Conservation (phyloP, 495 filamentous ascomycete genomes). For the Penicillium paradoxum region DNA sequence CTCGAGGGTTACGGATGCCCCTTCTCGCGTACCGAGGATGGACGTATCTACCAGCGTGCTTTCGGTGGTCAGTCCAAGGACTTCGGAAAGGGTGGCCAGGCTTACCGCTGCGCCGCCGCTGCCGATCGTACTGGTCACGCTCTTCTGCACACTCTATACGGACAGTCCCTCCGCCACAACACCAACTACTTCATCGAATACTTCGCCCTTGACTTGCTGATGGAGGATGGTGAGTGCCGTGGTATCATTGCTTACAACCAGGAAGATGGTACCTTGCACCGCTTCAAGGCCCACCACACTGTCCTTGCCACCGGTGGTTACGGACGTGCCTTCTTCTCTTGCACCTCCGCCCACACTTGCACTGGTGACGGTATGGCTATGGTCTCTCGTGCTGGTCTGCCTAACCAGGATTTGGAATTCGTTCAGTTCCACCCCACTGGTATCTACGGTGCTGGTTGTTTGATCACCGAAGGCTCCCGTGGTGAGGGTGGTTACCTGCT, state of each 20-base stretch:
- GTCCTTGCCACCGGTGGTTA: slow-evolving; percentile 95
- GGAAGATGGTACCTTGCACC: slow-evolving; percentile 94
- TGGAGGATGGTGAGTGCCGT: slow-evolving; percentile 93
- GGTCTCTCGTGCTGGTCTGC: slow-evolving; percentile 95
- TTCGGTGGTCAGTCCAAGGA: slow-evolving; percentile 96
- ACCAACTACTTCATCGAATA: slow-evolving; percentile 99
- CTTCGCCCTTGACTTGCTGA: slow-evolving; percentile 92
- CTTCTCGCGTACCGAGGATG: slow-evolving; percentile 95
- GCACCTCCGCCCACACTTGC: slow-evolving; percentile 95
- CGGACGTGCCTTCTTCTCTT: slow-evolving; percentile 95
- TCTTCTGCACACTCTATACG: slow-evolving; percentile 94
- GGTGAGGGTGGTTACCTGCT: slow-evolving; percentile 97
- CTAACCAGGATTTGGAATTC: slow-evolving; percentile 98
- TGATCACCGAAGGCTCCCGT: slow-evolving; percentile 97
- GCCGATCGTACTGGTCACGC: slow-evolving; percentile 96
- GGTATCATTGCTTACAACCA: slow-evolving; percentile 97
- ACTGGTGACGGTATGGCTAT: slow-evolving; percentile 98
- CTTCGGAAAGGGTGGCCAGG: slow-evolving; percentile 92
- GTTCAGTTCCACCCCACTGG: slow-evolving; percentile 99
- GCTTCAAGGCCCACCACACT: slow-evolving; percentile 92
- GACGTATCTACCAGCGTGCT: slow-evolving; percentile 95
- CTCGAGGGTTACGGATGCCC: slow-evolving; percentile 97
- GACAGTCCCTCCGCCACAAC: slow-evolving; percentile 93
- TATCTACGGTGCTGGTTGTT: slow-evolving; percentile 96
- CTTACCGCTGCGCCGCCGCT: slow-evolving; percentile 91